phyloP scores from a whole-genome alignment of 2,329 filamentous ascomycete species.

The Xylogone sp. region DNA sequence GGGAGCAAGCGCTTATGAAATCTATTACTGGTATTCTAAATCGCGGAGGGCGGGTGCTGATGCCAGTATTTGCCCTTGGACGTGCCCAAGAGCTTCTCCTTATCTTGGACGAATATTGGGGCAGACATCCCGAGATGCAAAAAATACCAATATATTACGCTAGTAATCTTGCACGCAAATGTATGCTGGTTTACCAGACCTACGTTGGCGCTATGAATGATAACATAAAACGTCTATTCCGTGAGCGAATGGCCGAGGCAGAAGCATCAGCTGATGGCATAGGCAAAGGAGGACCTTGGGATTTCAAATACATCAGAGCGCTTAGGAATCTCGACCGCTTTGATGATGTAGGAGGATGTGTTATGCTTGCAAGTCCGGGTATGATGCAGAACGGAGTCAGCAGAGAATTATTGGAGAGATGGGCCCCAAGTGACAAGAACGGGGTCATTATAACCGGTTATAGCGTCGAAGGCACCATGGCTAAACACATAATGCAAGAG shows the following conservation, averaged over 20 bases:
- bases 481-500: conserved; percentile 90
- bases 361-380: conserved; percentile 96
- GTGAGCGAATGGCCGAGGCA: conserved; percentile 86
- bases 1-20: conserved; percentile 93
- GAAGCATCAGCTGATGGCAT: conserved; percentile 73
- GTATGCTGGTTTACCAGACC: conserved; percentile 98
- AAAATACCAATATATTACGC: conserved; percentile 97
- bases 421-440: conserved; percentile 95
- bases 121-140: conserved; percentile 81
- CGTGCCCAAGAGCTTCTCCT: conserved; percentile 90
- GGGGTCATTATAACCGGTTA: conserved; percentile 99
- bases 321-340: conserved; percentile 92
- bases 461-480: conserved; percentile 98
- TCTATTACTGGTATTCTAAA: conserved; percentile 89
- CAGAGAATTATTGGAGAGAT: conserved; percentile 85
- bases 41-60: conserved; percentile 83
- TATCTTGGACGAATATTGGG: conserved; percentile 97
- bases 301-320: conserved; percentile 91
- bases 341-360: conserved; percentile 90
- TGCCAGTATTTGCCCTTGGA: conserved; percentile 93
- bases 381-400: conserved; percentile 98
- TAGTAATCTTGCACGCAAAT: conserved; percentile 89
- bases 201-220: conserved; percentile 99
- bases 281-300: conserved; percentile 85
- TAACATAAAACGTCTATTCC: conserved; percentile 94